Conservation (phyloP, 805 yeast genomes). For the Naumovozyma castellii region DNA sequence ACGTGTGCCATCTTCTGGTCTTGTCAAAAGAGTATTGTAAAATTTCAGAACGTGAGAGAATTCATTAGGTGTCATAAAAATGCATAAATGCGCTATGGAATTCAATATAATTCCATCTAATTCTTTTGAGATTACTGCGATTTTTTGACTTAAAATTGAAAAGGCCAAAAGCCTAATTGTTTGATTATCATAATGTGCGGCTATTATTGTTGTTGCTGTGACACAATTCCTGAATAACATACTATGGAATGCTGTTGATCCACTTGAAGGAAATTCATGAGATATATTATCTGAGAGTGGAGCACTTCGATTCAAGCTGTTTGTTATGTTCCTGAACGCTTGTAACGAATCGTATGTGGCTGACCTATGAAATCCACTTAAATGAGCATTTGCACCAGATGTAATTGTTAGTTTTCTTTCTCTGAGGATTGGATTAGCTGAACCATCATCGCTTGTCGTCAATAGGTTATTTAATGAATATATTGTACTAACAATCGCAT, state of each 20-base stretch:
- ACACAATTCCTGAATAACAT: slow-evolving; percentile 55
- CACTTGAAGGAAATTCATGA: not conserved
- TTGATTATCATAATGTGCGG: slow-evolving; percentile 56
- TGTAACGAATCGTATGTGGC: slow-evolving; percentile 14
- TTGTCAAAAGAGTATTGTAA: slow-evolving; percentile 39
- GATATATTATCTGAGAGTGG: not conserved
- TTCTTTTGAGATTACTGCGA: slow-evolving; percentile 39
- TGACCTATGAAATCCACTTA: slow-evolving; percentile 4
- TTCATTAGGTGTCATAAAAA: slow-evolving; percentile 53
- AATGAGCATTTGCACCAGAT: slow-evolving; percentile 4
- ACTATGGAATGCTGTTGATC: slow-evolving; percentile 11
- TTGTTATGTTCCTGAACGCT: slow-evolving; percentile 6
- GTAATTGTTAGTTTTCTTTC: slow-evolving; percentile 29
- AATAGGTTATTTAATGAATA: slow-evolving; percentile 74
- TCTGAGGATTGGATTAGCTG: slow-evolving; percentile 28
- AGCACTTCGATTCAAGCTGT: not conserved
- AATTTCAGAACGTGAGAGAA: slow-evolving; percentile 53
- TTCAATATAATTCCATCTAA: slow-evolving; percentile 47
- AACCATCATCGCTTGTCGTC: slow-evolving; percentile 42
- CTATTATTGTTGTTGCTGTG: slow-evolving; percentile 55
- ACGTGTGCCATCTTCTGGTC: slow-evolving; percentile 31
- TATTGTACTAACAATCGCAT: slow-evolving; percentile 71
- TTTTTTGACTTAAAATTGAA: slow-evolving; percentile 74
- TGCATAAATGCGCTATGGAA: slow-evolving; percentile 57
- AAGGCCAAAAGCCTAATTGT: slow-evolving; percentile 69